Base-by-base conservation (phyloP, 805 yeast species). In the Saturnispora kantuleensis region DNA sequence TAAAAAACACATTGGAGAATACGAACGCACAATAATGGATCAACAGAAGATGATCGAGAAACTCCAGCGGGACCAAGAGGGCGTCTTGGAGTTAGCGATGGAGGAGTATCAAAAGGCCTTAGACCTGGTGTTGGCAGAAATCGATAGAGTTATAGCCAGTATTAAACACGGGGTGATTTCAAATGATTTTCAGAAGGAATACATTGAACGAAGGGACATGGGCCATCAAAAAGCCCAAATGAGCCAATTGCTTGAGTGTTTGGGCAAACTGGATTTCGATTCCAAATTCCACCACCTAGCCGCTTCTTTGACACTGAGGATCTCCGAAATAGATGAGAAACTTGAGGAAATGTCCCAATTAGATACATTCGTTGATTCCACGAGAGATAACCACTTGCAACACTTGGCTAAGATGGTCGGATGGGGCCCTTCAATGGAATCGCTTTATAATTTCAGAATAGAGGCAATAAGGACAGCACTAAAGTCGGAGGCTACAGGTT, bases 1-100 rank as follows among this genome's bases (percentile, higher is more conserved):
- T 49, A 85, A 81, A 56, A 68, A 90, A 36, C 96, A 86, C 63
- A 89, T 87, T 37, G 87, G 93, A 0, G 80, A 89, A 3, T 88
- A 87, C 56, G 65, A 85, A 56, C 80, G 81, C 62, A 82, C 84
- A 82, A 87, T 87, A 32, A 77, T 88, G 2, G 88, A 84, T 55
- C 95, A 84, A 56, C 77, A 77, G 52, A 73, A 69, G 46, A 88
- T 81, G 57, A 85, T 86, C 46, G 84, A 76, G 42, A 83, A 78
- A 48, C 67, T 87, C 42, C 66, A 84, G 50, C 10, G 10, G 12
- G 17, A 37, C 7, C 35, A 43, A n/a, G 30, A 38, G 26, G 13
- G 16, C 10, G 8, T 38, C 11, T 9, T 37, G 10, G 17, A 43
- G 12, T 28, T 28, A 16, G n/a, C 36, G 6, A 11, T 38, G 10